A percentile compares a stretch with the other conserved stretches of the same genome.
phyloP scores from a whole-genome alignment of 768 basidiomycete genomes.

The Kwoniella shandongensis region DNA sequence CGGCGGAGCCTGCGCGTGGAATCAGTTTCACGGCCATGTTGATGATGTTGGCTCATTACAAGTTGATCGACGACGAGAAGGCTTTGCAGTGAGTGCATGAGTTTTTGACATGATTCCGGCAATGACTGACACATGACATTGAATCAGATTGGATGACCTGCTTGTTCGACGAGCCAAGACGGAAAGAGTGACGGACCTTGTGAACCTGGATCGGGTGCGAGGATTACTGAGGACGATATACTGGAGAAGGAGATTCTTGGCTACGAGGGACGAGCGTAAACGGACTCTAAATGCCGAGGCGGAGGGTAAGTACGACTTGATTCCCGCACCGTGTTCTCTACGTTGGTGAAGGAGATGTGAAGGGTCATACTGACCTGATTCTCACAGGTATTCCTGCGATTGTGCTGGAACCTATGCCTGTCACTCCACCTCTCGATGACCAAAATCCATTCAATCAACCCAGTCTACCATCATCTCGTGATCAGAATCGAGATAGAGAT shows the following conservation, averaged over 20 bases:
- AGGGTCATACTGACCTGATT: background rate
- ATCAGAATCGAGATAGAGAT: background rate
- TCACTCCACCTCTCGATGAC: constrained; percentile 30
- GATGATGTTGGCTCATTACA: constrained; percentile 81
- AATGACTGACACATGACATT: background rate
- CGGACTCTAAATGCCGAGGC: constrained; percentile 30
- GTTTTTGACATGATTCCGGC: no score
- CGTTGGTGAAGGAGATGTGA: background rate
- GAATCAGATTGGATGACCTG: constrained; percentile 72
- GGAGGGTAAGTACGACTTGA: constrained; percentile 6
- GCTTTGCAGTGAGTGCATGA: constrained; percentile 71
- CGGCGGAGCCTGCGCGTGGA: constrained; percentile 69
- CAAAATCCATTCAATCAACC: constrained; percentile 26
- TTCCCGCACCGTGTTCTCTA: no score
- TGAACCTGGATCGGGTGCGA: constrained; percentile 79
- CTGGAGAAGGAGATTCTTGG: constrained; percentile 67
- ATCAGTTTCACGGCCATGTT: constrained; percentile 92
- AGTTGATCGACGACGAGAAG: constrained; percentile 82
- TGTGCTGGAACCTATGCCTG: constrained; percentile 42
- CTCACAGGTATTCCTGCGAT: constrained; percentile 49
- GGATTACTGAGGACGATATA: constrained; percentile 76
- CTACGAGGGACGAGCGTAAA: constrained; percentile 24
- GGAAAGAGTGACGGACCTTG: constrained; percentile 75
- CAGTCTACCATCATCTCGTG: background rate
- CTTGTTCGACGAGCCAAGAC: constrained; percentile 72